Base-by-base conservation (phyloP, 2,329 filamentous ascomycete genomes). In the Alternaria brassicicola region DNA sequence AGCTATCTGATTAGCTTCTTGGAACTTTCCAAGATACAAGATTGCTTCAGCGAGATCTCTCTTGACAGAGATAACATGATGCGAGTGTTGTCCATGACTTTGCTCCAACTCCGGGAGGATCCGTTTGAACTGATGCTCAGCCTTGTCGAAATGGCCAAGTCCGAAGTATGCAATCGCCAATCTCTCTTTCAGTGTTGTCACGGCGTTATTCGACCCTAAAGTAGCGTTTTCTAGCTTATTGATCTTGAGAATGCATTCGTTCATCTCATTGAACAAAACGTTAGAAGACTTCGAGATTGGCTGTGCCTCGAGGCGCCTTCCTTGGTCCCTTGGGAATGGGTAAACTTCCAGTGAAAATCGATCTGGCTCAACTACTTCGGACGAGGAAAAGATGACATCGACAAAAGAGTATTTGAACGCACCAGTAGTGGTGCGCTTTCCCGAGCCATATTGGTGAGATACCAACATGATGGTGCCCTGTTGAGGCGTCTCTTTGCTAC, bases 31-130 rank as follows among this genome's bases (percentile, higher is more conserved):
- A 38, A 38, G 4, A 12, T 3, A 3, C 4, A 13, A 3, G 2
- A 38, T 2, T 6, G 10, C 0, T 3, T 0, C 3, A 13, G 35
- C 9, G 10, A 38, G 17, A 38, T 6, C 0, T 6, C 1, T 1
- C 17, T 21, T 38, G 2, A 1, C 10, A 0, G 1, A 21, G 2
- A 21, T 21, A 21, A 13, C 10, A 0, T 3, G 1, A 19, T 5
- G 9, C 9, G 35, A 38, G 17, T 38, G 9, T 21, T 13, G 4
- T 21, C 35, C 17, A 38, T 21, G 0, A 6, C 0, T 3, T 19
- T 21, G 17, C 10, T 21, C 35, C 0, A 21, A 12, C 6, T 2
- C 17, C 4, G 10, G 9, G 4, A 38, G 4, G 13, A 38, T 13
- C 4, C 10, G 35, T 21, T 6, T 38, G 35, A 21, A 12, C 17